Base-by-base conservation (phyloP, 805 yeast genomes). In the Ogataea henricii region DNA sequence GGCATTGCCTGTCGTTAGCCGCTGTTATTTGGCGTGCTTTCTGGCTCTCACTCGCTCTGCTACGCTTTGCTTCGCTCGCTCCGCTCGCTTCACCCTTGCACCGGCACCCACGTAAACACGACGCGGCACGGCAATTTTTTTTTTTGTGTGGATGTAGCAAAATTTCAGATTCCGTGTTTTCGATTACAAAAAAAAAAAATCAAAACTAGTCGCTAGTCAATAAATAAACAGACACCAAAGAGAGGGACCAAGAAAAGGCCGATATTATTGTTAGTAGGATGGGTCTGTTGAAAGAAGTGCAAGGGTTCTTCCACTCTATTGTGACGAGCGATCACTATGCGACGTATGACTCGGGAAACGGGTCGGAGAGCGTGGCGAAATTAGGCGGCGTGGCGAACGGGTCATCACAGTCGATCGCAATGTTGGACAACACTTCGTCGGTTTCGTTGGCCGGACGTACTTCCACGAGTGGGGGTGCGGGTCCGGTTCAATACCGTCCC, bases 261-360 rank as follows among this genome's bases (percentile, higher is more conserved):
- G 3, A 16, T 12, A 5, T 10, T 5, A 7, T 13, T 8, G 30
- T 6, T 7, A 12, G 7, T 5, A 40, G 29, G 8, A 64, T 63
- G 67, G 65, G 67, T 12, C 51, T 67, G 22, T 47, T 66, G 17
- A 63, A 59, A 17, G 58, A 57, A 38, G 51, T 68, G 53, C 61
- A 72, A 60, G 67, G 70, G 59, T 66, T 67, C 45, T 53, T 68
- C 47, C 65, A 79, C 57, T 76, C 81, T 22, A 71, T 79, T 34
- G 79, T 83, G 6, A 79, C 85, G 3, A 76, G 74, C 6, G 85
- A 79, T 54, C 84, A 79, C 58, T 79, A 79, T 58, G 85, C 85
- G 18, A 73, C 78, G 34, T 79, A 75, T 50, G 81, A 73, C 10
- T 52, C 49, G 21, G 58, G 62, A 25, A 59, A 65, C 4, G 62